phyloP scores from a whole-genome alignment of 495 filamentous ascomycete species.

The Hypoxylon fragiforme region DNA sequence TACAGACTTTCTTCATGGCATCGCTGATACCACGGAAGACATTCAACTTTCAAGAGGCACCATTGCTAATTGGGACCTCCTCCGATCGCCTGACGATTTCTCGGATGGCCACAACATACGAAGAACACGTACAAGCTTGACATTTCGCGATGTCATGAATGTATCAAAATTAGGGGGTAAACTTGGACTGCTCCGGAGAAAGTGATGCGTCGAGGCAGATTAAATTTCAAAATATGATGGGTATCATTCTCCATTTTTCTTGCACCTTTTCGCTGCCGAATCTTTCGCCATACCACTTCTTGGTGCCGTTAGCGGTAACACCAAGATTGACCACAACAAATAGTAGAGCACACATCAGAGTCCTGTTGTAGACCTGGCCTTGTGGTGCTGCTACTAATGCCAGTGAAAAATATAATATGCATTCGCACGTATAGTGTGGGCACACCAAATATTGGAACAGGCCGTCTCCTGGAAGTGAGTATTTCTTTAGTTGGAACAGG shows the following conservation, averaged over 20 bases:
- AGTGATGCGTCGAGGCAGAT: conserved; percentile 29
- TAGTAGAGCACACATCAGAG: conserved; percentile 64
- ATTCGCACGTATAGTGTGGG: conserved; percentile 93
- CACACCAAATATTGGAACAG: conserved; percentile 72
- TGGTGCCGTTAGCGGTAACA: conserved; percentile 75
- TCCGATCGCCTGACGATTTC: conserved; percentile 65
- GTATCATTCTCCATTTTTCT: conserved; percentile 81
- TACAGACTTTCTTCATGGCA: conserved; percentile 75
- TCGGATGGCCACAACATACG: conserved; percentile 61
- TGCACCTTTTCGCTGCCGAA: conserved; percentile 73
- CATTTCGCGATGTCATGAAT: conserved; percentile 89
- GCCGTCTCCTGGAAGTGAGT: conserved; percentile 70
- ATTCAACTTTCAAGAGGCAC: conserved; percentile 60
- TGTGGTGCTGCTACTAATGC: conserved; percentile 72
- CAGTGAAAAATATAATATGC: conserved; percentile 78
- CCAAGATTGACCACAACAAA: conserved; percentile 84
- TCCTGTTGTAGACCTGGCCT: conserved; percentile 66
- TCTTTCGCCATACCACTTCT: conserved; percentile 76
- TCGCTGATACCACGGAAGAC: conserved; percentile 64
- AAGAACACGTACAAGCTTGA: conserved; percentile 77
- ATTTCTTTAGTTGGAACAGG: conserved; percentile 79
- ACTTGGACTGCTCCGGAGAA: conserved; percentile 59
- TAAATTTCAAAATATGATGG: conserved; percentile 64
- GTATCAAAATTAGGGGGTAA: conserved; percentile 76
- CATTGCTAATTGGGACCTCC: conserved; percentile 81